Evolutionary conservation across 495 filamentous ascomycete genomes (phyloP).

Genomic region (Parmelia sp.): DNA sequence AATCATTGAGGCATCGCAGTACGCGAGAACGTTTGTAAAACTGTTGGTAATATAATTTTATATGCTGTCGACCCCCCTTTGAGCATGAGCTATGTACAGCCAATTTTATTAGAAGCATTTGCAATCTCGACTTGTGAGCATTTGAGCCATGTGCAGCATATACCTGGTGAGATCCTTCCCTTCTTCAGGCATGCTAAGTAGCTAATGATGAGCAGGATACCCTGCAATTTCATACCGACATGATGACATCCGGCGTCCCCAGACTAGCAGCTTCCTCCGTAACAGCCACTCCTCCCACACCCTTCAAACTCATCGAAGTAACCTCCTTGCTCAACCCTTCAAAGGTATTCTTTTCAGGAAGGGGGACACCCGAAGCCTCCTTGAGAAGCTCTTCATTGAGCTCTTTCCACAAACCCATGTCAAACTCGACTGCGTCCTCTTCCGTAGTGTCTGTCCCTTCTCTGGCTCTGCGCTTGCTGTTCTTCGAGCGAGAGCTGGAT

Average conservation of each 20-base stretch:
- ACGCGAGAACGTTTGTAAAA: no score
- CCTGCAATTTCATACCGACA: conserved; percentile 25
- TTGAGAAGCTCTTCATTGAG: conserved; percentile 20
- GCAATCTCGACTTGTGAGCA: no score
- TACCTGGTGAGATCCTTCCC: neutral
- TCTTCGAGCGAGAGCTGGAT: conserved; percentile 3
- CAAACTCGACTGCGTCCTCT: conserved; percentile 17
- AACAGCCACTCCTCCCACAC: conserved; percentile 48
- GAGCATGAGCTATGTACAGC: neutral
- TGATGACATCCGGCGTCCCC: conserved; percentile 47
- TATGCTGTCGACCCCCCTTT: no score
- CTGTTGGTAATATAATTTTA: no score
- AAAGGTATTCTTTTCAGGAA: conserved; percentile 19
- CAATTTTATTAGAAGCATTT: neutral
- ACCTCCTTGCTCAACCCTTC: conserved; percentile 7
- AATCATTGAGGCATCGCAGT: no score
- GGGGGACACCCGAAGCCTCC: conserved; percentile 16
- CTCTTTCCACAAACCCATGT: conserved; percentile 22
- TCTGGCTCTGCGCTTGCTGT: conserved; percentile 5
- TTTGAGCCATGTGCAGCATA: neutral
- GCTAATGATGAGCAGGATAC: neutral
- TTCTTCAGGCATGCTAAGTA: neutral
- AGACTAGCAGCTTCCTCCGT: conserved; percentile 52
- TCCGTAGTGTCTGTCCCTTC: conserved; percentile 5
- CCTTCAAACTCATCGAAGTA: conserved; percentile 40